Percentiles rank a stretch among this genome's conserved stretches.
Evolutionary conservation across 768 basidiomycete genomes (phyloP).

Genomic region (Suillus subluteus): DNA sequence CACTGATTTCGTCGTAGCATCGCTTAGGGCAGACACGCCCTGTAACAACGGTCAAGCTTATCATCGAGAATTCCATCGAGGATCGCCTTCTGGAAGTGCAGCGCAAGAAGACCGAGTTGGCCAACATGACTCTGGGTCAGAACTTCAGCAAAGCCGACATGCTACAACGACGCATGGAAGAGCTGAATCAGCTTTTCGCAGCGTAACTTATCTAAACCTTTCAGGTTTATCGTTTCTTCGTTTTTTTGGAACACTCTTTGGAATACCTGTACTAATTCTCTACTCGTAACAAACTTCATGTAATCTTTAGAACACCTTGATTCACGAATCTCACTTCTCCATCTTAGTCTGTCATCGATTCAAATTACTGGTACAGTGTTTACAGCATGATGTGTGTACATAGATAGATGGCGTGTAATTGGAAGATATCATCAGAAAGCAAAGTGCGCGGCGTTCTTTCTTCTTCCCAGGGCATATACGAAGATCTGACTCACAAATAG

Average conservation of each 20-base stretch:
- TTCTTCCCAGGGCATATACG: conserved; percentile 76
- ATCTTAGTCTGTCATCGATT: neutral
- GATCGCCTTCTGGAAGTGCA: conserved; percentile 91
- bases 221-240: conserved; percentile 17
- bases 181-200: conserved; percentile 77
- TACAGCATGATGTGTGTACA: conserved; percentile 2
- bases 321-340: conserved; percentile 2
- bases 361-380: conserved; percentile 5
- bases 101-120: conserved; percentile 90
- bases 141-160: conserved; percentile 88
- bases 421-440: conserved; percentile 56
- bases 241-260: conserved; percentile 21
- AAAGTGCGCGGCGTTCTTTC: conserved; percentile 75
- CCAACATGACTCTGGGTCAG: conserved; percentile 91
- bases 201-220: conserved; percentile 35
- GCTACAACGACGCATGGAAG: conserved; percentile 85
- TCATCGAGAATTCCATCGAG: conserved; percentile 95
- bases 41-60: conserved; percentile 89
- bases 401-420: conserved; percentile 2
- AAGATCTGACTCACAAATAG: conserved; percentile 77
- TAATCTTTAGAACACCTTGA: conserved; percentile 33
- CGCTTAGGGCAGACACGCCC: conserved; percentile 93
- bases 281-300: conserved; percentile 33
- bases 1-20: conserved; percentile 55
- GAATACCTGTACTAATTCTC: conserved; percentile 29